Base-by-base conservation (phyloP, 2,329 filamentous ascomycete genomes). In the Chaetomium strumarium region DNA sequence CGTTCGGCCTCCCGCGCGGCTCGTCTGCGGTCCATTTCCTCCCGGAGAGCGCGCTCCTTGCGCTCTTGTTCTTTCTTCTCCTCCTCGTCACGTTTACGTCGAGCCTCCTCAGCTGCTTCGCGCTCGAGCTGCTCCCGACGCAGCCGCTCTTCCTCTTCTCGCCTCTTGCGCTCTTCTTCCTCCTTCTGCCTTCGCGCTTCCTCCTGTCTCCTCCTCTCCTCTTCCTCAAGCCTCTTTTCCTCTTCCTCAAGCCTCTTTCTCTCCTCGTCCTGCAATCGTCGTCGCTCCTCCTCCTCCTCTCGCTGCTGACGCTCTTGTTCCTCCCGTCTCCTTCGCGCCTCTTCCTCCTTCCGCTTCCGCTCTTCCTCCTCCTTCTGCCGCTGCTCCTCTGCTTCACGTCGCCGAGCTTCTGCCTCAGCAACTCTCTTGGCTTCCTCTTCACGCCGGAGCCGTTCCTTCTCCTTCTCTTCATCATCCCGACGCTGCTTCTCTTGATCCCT, bases 21-120 rank as follows among this genome's bases (percentile, higher is more conserved):
- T 10, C 64, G 63, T 14, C 65, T 60, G 9, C 70, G 70, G 56
- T 78, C 76, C 63, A 73, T 59, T 72, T 47, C 72, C 60, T 81
- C 76, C 41, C 71, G 72, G 56, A 79, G 74, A 53, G 69, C 72
- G 47, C 73, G 74, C 55, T 79, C 75, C 53, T 78, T 74, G 54
- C 78, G 75, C 59, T 81, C 78, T 17, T 71, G 72, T 54, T 75
- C 71, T 55, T 70, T 70, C 49, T 72, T 73, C 55, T 78, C 74
- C 50, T 78, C 73, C 55, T 79, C 76, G 58, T 81, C 78, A 9
- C 70, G 73, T 52, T 74, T 72, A 1, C 62, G 59, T 12, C 55
- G 60, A 38, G 62, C 65, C 55, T 68, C 63, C 62, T 70, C 66
- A 37, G 66, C 66, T 49, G 69, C 62, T 58, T 67, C 59, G 7